phyloP scores from a whole-genome alignment of 2,329 filamentous ascomycete species.

The Microcyclosporella mali region DNA sequence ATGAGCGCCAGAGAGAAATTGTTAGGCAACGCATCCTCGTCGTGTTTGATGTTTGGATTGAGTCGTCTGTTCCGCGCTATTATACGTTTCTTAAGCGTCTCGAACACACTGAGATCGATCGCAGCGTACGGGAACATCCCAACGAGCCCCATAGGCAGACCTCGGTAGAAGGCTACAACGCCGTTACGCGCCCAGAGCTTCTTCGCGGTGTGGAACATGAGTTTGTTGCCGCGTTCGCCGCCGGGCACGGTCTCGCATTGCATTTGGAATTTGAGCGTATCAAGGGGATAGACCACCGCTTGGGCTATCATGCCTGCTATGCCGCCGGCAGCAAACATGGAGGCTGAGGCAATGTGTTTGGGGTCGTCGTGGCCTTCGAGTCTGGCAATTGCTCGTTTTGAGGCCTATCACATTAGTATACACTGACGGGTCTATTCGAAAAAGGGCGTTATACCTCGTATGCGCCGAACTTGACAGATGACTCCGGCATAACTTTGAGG shows the following conservation, averaged over 20 bases:
- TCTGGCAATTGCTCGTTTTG: conserved; percentile 77
- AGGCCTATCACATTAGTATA: conserved; percentile 48
- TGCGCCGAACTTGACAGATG: conserved; percentile 94
- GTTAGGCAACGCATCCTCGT: conserved; percentile 68
- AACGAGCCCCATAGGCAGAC: conserved; percentile 84
- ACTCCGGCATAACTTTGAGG: conserved; percentile 97
- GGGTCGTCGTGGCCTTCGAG: conserved; percentile 85
- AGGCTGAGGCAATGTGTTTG: conserved; percentile 69
- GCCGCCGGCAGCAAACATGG: conserved; percentile 86
- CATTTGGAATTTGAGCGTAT: conserved; percentile 77
- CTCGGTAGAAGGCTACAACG: conserved; percentile 74
- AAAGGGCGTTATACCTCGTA: conserved; percentile 61
- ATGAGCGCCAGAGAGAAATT: conserved; percentile 83
- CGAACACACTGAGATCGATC: conserved; percentile 93
- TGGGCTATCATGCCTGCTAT: conserved; percentile 91
- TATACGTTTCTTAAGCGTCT: conserved; percentile 76
- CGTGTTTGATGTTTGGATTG: conserved; percentile 56
- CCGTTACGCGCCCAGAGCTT: conserved; percentile 81
- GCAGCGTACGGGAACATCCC: conserved; percentile 98
- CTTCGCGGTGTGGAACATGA: conserved; percentile 74
- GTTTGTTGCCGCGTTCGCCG: conserved; percentile 72
- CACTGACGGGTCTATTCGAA: neutral
- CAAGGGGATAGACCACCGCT: conserved; percentile 89
- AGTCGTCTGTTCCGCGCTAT: conserved; percentile 59
- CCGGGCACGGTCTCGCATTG: conserved; percentile 91